Evolutionary conservation across 2,329 filamentous ascomycete species (phyloP), one percentile per base, ranked within the genome.

Genomic region (Periconia digitata): DNA sequence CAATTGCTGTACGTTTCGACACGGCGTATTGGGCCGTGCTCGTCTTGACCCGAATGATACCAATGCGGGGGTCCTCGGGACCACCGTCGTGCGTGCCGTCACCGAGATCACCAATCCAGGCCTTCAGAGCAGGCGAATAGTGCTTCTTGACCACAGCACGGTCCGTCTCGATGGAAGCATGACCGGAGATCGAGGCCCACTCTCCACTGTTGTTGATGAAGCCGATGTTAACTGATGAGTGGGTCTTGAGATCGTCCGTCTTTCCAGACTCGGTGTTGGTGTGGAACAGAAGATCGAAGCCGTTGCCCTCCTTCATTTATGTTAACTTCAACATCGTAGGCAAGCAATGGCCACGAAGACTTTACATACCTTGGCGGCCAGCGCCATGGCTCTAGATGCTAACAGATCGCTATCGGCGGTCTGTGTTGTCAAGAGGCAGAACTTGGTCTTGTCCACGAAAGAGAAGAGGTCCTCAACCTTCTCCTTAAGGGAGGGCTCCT

Each of bases 231-330:
- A 91, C 81, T 59, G 89, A 81, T 0, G 85, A 76, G 70, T 95
- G 85, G 47, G 78, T 76, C 47, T 82, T 78, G 36, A 95, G 80
- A 64, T 95, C 90, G 70, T 90, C 82, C 5, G 89, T 91, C 79
- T 96, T 95, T 74, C 89, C 85, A 8, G 89, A 91, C 69, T 92
- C 88, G 54, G 89, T 91, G 78, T 95, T 95, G 66, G 90, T 91
- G 77, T 94, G 87, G 81, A 95, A 95, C 71, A 95, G 81, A 47
- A 94, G 82, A 69, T 95, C 90, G 48, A 91, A 79, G 63, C 88
- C 87, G 55, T 85, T 86, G 53, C 80, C 78, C 73, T 95, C 90
- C 88, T 92, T 53, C 46, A 6, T 0, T 1, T 2, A 34, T 13
- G 23, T 37, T 8, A 34, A 15, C n/a, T 32, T 6, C 10, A 12